Percentiles rank a stretch among this genome's conserved stretches.
phyloP scores from a whole-genome alignment of 768 basidiomycete genomes.

The Boletus rufocinnamomeus region DNA sequence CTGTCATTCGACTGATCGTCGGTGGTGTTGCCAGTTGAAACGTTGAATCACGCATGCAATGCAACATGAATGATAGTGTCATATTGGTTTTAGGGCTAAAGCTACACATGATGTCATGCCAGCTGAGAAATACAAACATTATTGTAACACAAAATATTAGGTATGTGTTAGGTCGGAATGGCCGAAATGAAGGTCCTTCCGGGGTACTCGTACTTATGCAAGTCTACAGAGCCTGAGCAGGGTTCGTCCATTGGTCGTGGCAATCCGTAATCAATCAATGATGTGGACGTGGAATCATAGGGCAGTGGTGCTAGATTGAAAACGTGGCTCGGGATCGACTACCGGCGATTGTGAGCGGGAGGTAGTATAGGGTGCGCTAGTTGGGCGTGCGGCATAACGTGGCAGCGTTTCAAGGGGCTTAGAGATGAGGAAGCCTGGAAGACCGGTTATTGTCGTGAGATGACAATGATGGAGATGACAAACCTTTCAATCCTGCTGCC shows the following conservation, averaged over 20 bases:
- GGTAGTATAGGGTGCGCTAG: constrained; percentile 21
- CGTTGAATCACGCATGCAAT: not conserved
- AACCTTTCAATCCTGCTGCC: constrained; percentile 62
- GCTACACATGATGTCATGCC: constrained; percentile 29
- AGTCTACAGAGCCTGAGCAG: constrained; percentile 12
- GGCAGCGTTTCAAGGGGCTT: constrained; percentile 65
- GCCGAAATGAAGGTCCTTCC: constrained; percentile 20
- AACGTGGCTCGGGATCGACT: constrained; percentile 23
- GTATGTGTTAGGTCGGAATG: constrained; percentile 9
- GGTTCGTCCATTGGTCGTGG: constrained; percentile 23
- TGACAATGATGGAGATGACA: constrained; percentile 10
- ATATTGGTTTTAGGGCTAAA: constrained; percentile 18
- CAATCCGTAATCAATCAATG: constrained; percentile 22
- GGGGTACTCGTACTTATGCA: constrained; percentile 12
- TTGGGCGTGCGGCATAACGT: constrained; percentile 50
- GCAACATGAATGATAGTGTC: constrained; percentile 1
- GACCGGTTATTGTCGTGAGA: constrained; percentile 6
- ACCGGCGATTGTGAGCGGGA: constrained; percentile 29
- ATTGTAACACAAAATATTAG: constrained; percentile 10
- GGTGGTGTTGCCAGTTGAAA: too few relatives aligned
- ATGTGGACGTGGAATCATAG: constrained; percentile 23
- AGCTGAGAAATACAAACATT: constrained; percentile 27
- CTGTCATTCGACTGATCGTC: not conserved
- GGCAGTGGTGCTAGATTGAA: constrained; percentile 32
- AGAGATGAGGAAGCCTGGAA: constrained; percentile 54